Base-by-base conservation (phyloP, 805 yeast species). In the Kluyveromyces lactis region DNA sequence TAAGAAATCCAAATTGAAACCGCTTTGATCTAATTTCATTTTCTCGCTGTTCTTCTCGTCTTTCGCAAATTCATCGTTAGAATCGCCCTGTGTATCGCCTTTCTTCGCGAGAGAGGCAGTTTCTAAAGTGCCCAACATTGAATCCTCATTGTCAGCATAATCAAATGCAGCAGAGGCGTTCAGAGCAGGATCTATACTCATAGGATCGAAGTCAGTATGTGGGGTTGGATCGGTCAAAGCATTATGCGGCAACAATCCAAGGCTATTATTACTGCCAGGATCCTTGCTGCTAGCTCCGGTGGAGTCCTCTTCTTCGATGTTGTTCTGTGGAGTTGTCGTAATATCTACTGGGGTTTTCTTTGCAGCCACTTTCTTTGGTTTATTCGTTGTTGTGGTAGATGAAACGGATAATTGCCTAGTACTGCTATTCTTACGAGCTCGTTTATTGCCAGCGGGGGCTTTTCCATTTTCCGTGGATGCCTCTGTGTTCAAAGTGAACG, bases 1-100 rank as follows among this genome's bases (percentile, higher is more conserved):
- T 24, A 51, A 33, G 8, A 54, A 40, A 34, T 51, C 52, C 19
- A 53, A 33, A 28, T 50, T 45, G 38, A 45, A 50, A 17, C 41
- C 49, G 18, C 33, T 32, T 21, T 42, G 43, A 18, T 17, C 27
- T 6, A 18, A 3, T 26, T 31, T 38, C n/a, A 15, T 5, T 18
- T 26, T 32, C 6, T 26, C 21, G 18, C 21, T 32, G 32, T n/a
- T 24, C 26, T 24, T 29, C 7, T 31, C 31, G 19, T 31, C 34
- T 18, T 13, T 9, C 2, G 13, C 23, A 9, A 3, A 18, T 12
- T 26, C 9, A 15, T 5, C 16, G 18, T 16, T 17, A 3, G 33
- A n/a, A 18, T 10, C 12, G n/a, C 18, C 17, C 13, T 11, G n/a
- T 10, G 39, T 24, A 8, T 31, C 38, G 32, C 39, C 6, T 26